Percentiles rank a stretch among this genome's conserved stretches.
These are phyloP conservation scores for Metschnikowia gelsemii DNA, from an alignment of 805 yeast genomes.

Conservation along the genomic window DNA sequence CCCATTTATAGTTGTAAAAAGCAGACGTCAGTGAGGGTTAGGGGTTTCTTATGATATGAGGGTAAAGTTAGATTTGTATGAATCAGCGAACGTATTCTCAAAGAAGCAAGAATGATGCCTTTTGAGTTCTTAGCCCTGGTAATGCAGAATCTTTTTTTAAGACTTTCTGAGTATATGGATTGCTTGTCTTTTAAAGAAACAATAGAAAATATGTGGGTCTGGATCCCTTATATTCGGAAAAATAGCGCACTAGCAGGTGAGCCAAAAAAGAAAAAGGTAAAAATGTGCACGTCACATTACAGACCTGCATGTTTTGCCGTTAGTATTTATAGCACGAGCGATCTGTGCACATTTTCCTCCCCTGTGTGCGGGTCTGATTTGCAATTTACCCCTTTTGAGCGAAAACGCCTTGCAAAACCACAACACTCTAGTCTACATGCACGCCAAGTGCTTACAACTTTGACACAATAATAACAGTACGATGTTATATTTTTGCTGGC, in stretches of 20 bases:
- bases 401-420: constrained; percentile 3
- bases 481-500: too few species aligned
- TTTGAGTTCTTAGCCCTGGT: too few species aligned
- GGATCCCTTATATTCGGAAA: not conserved
- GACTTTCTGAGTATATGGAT: too few species aligned
- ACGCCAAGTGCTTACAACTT: not conserved
- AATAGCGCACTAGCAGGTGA: not conserved
- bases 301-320: not conserved
- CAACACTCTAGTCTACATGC: not conserved
- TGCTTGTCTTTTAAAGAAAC: too few species aligned
- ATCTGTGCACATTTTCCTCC: not conserved
- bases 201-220: too few species aligned
- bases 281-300: not conserved
- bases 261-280: not conserved
- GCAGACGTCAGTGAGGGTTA: not conserved
- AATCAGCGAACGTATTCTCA: too few species aligned
- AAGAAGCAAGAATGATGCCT: too few species aligned
- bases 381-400: not conserved
- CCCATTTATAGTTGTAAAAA: constrained; percentile 7
- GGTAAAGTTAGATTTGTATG: not conserved
- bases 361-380: not conserved
- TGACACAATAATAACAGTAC: not conserved
- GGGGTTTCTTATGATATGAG: not conserved
- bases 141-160: too few species aligned
- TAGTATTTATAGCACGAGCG: constrained; percentile 1